phyloP scores from a whole-genome alignment of 169 alveolate genomes.

The Eimeria necatrix region DNA sequence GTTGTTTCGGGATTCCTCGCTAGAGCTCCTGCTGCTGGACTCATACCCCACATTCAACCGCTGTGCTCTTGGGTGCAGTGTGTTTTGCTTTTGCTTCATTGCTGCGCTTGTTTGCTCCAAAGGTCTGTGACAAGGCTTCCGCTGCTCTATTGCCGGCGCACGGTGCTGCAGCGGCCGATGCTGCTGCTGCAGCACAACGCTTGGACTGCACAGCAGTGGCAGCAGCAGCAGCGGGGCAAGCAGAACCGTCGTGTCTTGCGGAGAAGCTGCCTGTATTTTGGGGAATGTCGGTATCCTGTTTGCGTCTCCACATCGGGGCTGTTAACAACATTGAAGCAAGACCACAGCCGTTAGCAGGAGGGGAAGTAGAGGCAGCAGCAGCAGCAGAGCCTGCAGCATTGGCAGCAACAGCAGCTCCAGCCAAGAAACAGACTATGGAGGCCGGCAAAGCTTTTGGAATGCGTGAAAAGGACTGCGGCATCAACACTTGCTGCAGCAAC shows the following conservation, averaged over 20 bases:
- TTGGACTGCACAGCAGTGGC: neutral
- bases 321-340: neutral
- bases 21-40: neutral
- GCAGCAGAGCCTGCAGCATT: conserved; percentile 41
- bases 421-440: neutral
- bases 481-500: neutral
- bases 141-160: neutral
- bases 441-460: neutral
- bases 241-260: neutral
- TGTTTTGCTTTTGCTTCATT: neutral
- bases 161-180: conserved; percentile 3
- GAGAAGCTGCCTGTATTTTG: conserved; percentile 1
- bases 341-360: neutral
- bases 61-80: neutral
- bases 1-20: neutral
- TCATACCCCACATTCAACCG: neutral
- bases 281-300: neutral
- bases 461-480: neutral
- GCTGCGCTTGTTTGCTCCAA: neutral
- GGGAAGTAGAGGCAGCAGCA: conserved; percentile 29
- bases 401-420: neutral
- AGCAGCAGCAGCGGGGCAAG: conserved; percentile 20
- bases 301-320: conserved; percentile 29
- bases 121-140: conserved; percentile 17
- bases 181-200: neutral